Conservation (phyloP, 768 basidiomycete genomes). For the Hebeloma cylindrosporum region DNA sequence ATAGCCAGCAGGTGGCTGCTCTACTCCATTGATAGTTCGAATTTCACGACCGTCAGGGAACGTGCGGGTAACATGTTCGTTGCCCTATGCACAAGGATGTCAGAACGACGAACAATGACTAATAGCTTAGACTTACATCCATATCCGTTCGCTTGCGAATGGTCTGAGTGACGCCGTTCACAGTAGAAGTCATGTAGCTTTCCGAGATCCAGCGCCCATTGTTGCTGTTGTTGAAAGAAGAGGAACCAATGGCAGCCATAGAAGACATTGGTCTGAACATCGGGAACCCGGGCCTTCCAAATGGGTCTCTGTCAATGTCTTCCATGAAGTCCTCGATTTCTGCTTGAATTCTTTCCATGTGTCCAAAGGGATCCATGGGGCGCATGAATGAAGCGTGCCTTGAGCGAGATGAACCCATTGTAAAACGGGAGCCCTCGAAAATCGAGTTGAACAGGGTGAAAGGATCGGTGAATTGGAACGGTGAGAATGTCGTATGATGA, state of each 20-base stretch:
- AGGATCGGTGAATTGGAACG: constrained; percentile 67
- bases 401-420: constrained; percentile 25
- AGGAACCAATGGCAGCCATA: constrained; percentile 30
- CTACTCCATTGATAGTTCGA: constrained; percentile 67
- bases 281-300: constrained; percentile 28
- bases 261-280: constrained; percentile 19
- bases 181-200: constrained; percentile 52
- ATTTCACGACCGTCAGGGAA: constrained; percentile 67
- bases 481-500: constrained; percentile 29
- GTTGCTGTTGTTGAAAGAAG: constrained; percentile 29
- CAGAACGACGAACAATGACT: constrained; percentile 3
- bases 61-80: constrained; percentile 67
- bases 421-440: constrained; percentile 47
- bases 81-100: constrained; percentile 49
- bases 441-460: constrained; percentile 73
- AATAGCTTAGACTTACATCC: constrained; percentile 44
- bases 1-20: constrained; percentile 38
- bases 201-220: constrained; percentile 48
- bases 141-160: constrained; percentile 54
- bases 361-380: constrained; percentile 33
- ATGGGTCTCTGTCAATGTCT: constrained; percentile 32
- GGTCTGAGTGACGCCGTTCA: constrained; percentile 71
- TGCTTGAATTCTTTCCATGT: constrained; percentile 32
- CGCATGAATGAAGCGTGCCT: constrained; percentile 29
- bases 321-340: constrained; percentile 33